Percentiles rank a stretch among this genome's conserved stretches.
Evolutionary conservation across 805 yeast genomes (phyloP).

Genomic region (Saccharomycopsis oosterbeekiorum): DNA sequence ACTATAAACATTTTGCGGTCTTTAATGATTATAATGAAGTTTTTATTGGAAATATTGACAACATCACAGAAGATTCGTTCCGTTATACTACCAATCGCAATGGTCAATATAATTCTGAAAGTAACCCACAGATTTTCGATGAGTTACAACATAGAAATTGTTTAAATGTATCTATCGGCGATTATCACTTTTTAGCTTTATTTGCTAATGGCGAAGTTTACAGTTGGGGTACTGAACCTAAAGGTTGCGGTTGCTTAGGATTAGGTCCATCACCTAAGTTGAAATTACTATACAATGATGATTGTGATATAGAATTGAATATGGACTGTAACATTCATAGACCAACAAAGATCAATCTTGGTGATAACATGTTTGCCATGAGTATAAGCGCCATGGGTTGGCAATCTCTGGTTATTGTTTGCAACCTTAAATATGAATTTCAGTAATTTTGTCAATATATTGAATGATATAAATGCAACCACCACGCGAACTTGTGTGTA

Average conservation of each 20-base stretch:
- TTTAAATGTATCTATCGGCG: slow-evolving; percentile 56
- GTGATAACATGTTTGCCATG: slow-evolving; percentile 36
- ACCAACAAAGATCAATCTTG: slow-evolving; percentile 34
- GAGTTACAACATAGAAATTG: slow-evolving; percentile 40
- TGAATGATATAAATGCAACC: not conserved
- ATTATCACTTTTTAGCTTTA: slow-evolving; percentile 61
- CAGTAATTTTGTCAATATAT: not conserved
- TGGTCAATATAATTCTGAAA: not conserved
- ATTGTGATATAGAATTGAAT: slow-evolving; percentile 22
- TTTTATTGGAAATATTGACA: slow-evolving; percentile 8
- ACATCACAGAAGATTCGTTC: slow-evolving; percentile 24
- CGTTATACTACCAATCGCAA: slow-evolving; percentile 21
- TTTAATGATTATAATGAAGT: slow-evolving; percentile 40
- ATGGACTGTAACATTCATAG: slow-evolving; percentile 24
- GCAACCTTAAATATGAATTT: slow-evolving; percentile 1
- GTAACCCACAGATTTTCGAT: slow-evolving; percentile 28
- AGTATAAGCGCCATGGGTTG: slow-evolving; percentile 70
- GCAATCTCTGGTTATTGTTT: slow-evolving; percentile 62
- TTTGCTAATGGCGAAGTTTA: slow-evolving; percentile 44
- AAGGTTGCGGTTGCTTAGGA: slow-evolving; percentile 62
- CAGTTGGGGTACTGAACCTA: slow-evolving; percentile 62
- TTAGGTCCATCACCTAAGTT: slow-evolving; percentile 32
- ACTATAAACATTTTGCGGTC: slow-evolving; percentile 43
- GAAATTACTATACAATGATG: slow-evolving; percentile 19
- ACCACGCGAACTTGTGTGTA: not conserved